Conservation (phyloP, 805 yeast species). For the Ascoidea asiatica region DNA sequence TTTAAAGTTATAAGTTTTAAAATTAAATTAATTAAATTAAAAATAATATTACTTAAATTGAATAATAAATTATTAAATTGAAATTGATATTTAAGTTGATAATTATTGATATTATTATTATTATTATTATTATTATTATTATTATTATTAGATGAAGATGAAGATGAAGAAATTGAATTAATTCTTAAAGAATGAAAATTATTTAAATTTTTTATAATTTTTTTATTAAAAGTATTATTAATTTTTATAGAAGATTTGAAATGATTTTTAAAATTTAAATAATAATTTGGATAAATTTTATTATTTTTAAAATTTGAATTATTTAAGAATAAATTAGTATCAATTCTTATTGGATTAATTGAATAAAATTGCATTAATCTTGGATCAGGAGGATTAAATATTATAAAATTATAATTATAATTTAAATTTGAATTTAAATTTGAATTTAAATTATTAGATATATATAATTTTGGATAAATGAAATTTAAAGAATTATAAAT, state of each 20-base stretch:
- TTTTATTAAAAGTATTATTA: not conserved
- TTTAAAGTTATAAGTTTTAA: not conserved
- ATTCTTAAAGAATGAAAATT: conserved; percentile 7
- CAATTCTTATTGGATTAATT: conserved; percentile 5
- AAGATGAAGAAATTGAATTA: conserved; percentile 2
- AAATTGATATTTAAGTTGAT: not conserved
- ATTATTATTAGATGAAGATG: not conserved
- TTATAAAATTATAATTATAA: conserved; percentile 6
- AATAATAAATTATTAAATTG: not conserved
- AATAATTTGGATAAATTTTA: not conserved
- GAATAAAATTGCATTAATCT: conserved; percentile 11
- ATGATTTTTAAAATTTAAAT: not conserved
- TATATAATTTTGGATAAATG: too few species aligned
- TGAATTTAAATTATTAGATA: too few species aligned
- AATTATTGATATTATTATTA: not conserved
- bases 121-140: not conserved
- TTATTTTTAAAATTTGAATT: not conserved
- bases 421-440: too few species aligned
- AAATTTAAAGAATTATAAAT: not conserved
- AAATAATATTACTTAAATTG: conserved; percentile 8
- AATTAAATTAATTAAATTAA: conserved; percentile 1
- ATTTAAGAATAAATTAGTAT: not conserved
- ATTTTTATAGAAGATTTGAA: not conserved
- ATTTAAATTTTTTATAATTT: conserved; percentile 5
- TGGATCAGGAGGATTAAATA: conserved; percentile 11